Percentiles rank a stretch among this genome's conserved stretches.
phyloP scores from a whole-genome alignment of 495 filamentous ascomycete genomes.

The Hypomontagnella submonticulosa region DNA sequence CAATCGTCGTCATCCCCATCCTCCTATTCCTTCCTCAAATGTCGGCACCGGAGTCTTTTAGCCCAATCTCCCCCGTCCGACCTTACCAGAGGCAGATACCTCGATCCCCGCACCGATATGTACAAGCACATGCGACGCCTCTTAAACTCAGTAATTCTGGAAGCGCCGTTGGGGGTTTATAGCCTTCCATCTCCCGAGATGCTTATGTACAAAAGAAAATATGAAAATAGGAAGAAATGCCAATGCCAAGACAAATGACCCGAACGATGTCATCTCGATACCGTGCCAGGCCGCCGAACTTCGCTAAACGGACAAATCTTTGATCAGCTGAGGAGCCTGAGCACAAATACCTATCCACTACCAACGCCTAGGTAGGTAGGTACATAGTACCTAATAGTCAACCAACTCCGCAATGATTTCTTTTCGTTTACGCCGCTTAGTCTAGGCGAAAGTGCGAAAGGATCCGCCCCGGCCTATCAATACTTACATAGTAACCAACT shows the following conservation, averaged over 20 bases:
- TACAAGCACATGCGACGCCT: constrained; percentile 12
- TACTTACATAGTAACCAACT: background rate
- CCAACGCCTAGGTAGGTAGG: background rate
- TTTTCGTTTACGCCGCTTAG: background rate
- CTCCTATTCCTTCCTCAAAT: constrained; percentile 8
- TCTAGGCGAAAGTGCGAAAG: background rate
- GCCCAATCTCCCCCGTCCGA: constrained; percentile 29
- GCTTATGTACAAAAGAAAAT: constrained; percentile 21
- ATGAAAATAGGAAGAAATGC: too few species aligned
- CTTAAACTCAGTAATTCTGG: constrained; percentile 5
- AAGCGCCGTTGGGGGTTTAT: background rate
- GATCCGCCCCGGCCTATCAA: constrained; percentile 2
- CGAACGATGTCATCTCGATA: too few species aligned
- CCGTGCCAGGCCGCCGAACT: constrained; percentile 14
- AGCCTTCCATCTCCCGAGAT: constrained; percentile 5
- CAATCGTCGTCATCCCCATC: constrained; percentile 39
- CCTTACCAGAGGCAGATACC: constrained; percentile 25
- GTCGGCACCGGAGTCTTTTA: constrained; percentile 35
- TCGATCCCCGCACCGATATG: background rate
- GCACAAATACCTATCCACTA: background rate
- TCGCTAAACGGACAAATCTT: background rate
- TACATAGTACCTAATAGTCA: too few species aligned
- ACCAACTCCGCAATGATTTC: constrained; percentile 2
- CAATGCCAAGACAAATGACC: too few species aligned
- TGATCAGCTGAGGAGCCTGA: constrained; percentile 2